These are phyloP conservation scores for Auricularia sp. DNA, from an alignment of 768 basidiomycete genomes.

Conservation along the genomic window DNA sequence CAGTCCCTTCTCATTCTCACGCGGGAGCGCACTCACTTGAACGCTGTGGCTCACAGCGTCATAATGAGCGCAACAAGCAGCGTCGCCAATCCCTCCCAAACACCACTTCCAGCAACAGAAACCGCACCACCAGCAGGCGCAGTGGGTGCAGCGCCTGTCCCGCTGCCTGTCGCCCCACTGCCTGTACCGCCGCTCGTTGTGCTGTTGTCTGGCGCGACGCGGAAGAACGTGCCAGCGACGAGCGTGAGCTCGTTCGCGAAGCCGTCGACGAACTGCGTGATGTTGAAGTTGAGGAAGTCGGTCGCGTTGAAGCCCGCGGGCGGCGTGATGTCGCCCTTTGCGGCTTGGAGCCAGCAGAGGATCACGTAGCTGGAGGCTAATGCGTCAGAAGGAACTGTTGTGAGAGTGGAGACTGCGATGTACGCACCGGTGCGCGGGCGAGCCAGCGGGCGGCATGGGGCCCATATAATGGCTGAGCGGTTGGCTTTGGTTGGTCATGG, in stretches of 20 bases:
- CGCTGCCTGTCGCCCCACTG: background rate
- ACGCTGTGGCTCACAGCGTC: background rate
- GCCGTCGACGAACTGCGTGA: conserved; percentile 1
- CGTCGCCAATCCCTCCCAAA: background rate
- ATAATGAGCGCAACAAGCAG: background rate
- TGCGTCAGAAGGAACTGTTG: background rate
- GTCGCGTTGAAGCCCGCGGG: conserved; percentile 1
- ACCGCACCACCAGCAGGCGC: background rate
- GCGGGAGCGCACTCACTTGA: too few relatives aligned
- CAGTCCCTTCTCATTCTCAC: too few relatives aligned
- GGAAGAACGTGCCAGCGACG: conserved; percentile 6
- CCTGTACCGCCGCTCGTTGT: background rate
- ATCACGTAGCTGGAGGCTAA: background rate
- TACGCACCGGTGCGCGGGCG: conserved; percentile 6
- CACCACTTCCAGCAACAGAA: background rate
- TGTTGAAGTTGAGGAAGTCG: conserved; percentile 5
- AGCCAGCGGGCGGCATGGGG: conserved; percentile 2
- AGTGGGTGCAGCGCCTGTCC: background rate
- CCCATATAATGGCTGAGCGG: conserved; percentile 2
- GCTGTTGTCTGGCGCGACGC: conserved; percentile 1
- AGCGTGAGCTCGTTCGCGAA: conserved; percentile 1
- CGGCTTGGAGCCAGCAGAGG: conserved; percentile 2
- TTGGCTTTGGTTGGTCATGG: conserved; percentile 1
- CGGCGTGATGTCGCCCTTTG: conserved; percentile 1
- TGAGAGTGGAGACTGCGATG: background rate